Evolutionary conservation across 2,329 filamentous ascomycete genomes (phyloP).

Genomic region (Thermothelomyces thermophilus): DNA sequence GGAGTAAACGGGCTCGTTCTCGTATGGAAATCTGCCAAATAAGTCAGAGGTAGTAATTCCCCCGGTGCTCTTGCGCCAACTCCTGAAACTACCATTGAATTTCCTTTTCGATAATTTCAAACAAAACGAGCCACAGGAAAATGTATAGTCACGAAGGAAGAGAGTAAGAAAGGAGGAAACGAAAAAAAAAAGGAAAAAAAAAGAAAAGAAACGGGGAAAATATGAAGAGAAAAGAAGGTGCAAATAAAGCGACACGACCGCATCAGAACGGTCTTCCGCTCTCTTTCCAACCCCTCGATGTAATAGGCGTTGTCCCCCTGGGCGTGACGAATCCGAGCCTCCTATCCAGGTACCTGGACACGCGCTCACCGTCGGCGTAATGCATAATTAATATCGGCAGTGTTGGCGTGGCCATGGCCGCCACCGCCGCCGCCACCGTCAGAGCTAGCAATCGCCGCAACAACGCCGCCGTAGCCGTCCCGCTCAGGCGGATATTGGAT

Average conservation of each 20-base stretch:
- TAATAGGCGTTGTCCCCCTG: constrained; percentile 22
- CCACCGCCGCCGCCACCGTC: constrained; percentile 25
- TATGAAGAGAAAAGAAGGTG: neutral
- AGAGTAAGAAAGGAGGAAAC: neutral
- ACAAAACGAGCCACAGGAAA: neutral
- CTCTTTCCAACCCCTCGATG: constrained; percentile 19
- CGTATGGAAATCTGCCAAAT: neutral
- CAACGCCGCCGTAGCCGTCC: constrained; percentile 3
- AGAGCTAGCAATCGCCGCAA: no score
- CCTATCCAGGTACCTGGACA: constrained; percentile 26
- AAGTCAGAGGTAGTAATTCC: constrained; percentile 5
- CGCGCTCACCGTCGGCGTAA: constrained; percentile 26
- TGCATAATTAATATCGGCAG: no score
- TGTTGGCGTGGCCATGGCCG: no score
- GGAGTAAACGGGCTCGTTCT: no score
- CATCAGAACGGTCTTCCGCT: constrained; percentile 23
- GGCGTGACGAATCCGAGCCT: constrained; percentile 25
- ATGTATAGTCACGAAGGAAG: neutral
- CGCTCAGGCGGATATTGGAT: constrained; percentile 26
- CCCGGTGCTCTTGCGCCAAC: neutral
- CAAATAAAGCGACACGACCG: no score
- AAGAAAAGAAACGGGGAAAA: neutral
- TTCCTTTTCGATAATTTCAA: neutral
- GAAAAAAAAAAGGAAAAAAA: neutral
- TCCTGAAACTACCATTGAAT: neutral